A percentile compares a stretch with the other conserved stretches of the same genome.
These are phyloP conservation scores for Zarea fungicola DNA, from an alignment of 2,329 filamentous ascomycete genomes.

Conservation along the genomic window DNA sequence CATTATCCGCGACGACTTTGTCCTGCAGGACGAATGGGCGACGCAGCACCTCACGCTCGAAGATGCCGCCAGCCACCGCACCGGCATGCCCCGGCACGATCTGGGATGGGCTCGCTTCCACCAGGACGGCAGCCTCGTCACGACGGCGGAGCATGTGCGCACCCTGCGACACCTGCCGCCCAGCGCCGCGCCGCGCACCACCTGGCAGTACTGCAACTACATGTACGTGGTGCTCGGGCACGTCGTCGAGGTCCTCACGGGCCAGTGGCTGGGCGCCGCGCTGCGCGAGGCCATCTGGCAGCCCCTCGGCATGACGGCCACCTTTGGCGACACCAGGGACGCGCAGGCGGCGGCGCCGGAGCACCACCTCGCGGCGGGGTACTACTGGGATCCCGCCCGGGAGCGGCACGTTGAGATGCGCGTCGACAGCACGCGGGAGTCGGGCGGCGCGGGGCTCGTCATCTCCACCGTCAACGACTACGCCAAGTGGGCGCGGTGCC, in stretches of 20 bases:
- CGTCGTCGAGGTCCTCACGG: slow-evolving; percentile 40
- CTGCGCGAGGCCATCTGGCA: slow-evolving; percentile 37
- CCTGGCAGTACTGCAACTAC: slow-evolving; percentile 45
- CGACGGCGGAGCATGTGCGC: slow-evolving; percentile 32
- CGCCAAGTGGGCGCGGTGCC: slow-evolving; percentile 43
- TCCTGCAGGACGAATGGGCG: slow-evolving; percentile 8
- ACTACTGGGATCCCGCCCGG: slow-evolving; percentile 31
- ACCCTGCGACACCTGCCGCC: slow-evolving; percentile 41
- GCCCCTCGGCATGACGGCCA: slow-evolving; percentile 43
- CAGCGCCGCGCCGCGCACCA: slow-evolving; percentile 37
- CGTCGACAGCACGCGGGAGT: slow-evolving; percentile 22
- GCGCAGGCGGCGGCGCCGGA: slow-evolving; percentile 20
- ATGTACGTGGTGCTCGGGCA: slow-evolving; percentile 43
- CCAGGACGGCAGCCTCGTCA: slow-evolving; percentile 16
- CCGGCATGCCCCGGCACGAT: slow-evolving; percentile 8
- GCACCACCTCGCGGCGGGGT: slow-evolving; percentile 37
- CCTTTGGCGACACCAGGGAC: slow-evolving; percentile 28
- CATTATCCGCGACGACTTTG: slow-evolving; percentile 11
- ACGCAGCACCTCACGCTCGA: slow-evolving; percentile 8
- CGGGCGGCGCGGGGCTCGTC: slow-evolving; percentile 36
- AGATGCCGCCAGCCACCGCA: slow-evolving; percentile 5
- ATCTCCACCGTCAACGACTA: slow-evolving; percentile 47
- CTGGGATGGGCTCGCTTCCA: neutral
- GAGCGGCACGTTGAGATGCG: slow-evolving; percentile 22
- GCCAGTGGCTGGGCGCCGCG: slow-evolving; percentile 33